Percentiles rank a stretch among this genome's conserved stretches.
These are phyloP conservation scores for Arthroderma sp. DNA, from an alignment of 2,329 filamentous ascomycete species.

Conservation along the genomic window DNA sequence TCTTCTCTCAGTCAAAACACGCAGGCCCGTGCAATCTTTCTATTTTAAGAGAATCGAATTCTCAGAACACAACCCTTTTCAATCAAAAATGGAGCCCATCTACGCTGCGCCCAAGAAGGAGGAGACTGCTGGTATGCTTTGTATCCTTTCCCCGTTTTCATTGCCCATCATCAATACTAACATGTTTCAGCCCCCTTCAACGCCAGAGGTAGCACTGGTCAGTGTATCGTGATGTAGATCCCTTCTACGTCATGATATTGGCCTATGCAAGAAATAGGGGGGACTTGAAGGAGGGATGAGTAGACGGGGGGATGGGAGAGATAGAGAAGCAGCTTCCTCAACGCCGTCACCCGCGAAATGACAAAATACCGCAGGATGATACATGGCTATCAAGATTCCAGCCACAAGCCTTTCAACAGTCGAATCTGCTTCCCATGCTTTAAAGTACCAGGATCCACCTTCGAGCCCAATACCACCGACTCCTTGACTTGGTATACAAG, in stretches of 20 bases:
- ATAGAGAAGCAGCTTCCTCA: too few species aligned
- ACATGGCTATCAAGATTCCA: too few species aligned
- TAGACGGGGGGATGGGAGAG: neutral
- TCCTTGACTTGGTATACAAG: too few species aligned
- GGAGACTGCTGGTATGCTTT: constrained; percentile 8
- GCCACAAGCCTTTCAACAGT: too few species aligned
- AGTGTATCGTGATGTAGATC: constrained; percentile 12
- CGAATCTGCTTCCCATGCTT: too few species aligned
- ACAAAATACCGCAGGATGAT: too few species aligned
- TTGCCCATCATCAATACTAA: neutral
- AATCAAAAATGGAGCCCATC: constrained; percentile 5
- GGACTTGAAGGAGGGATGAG: neutral
- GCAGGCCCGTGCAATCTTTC: neutral
- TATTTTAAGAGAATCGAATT: constrained; percentile 3
- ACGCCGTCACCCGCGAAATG: too few species aligned
- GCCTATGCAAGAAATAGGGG: neutral
- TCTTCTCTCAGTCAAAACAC: neutral
- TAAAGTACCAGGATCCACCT: too few species aligned
- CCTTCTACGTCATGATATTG: constrained; percentile 5
- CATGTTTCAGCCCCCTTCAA: constrained; percentile 6
- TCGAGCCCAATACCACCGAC: too few species aligned
- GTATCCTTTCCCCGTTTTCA: neutral
- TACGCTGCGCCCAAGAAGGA: constrained; percentile 7
- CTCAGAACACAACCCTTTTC: neutral
- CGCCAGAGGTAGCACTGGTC: constrained; percentile 7